These are phyloP conservation scores for Eruca vesicaria DNA, from an alignment of 441 rosid genomes.

Conservation along the genomic window DNA sequence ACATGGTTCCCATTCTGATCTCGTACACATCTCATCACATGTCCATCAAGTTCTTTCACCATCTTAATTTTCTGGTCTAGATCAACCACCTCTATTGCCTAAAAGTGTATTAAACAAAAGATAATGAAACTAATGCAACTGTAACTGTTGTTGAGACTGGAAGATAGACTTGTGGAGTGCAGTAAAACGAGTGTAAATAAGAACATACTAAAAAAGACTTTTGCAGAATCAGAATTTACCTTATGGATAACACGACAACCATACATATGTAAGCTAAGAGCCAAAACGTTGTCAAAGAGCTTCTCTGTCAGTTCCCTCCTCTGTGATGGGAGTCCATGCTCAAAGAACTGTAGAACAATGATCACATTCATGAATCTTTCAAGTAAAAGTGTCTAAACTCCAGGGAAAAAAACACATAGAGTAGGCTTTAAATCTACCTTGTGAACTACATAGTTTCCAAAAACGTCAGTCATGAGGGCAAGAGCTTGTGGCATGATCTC, in stretches of 20 bases:
- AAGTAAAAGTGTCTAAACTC: not conserved
- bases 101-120: not conserved
- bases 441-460: constrained; percentile 90
- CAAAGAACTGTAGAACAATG: constrained; percentile 58
- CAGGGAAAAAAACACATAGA: not conserved
- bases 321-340: constrained; percentile 73
- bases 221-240: constrained; percentile 41
- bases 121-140: not conserved
- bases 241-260: constrained; percentile 88
- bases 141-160: not conserved
- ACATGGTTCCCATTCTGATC: constrained; percentile 96
- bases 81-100: constrained; percentile 93
- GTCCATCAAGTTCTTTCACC: constrained; percentile 87
- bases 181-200: too few species aligned
- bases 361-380: not conserved
- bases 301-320: constrained; percentile 67
- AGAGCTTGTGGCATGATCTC: constrained; percentile 84
- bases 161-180: not conserved
- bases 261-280: constrained; percentile 84
- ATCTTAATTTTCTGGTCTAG: constrained; percentile 79
- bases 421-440: constrained; percentile 46
- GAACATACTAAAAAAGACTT: too few species aligned
- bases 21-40: constrained; percentile 84
- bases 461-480: constrained; percentile 82
- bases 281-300: constrained; percentile 61